Evolutionary conservation across 768 basidiomycete species (phyloP), one percentile per base, ranked within the genome.

Genomic region (Agaricus sinodeliciosus): DNA sequence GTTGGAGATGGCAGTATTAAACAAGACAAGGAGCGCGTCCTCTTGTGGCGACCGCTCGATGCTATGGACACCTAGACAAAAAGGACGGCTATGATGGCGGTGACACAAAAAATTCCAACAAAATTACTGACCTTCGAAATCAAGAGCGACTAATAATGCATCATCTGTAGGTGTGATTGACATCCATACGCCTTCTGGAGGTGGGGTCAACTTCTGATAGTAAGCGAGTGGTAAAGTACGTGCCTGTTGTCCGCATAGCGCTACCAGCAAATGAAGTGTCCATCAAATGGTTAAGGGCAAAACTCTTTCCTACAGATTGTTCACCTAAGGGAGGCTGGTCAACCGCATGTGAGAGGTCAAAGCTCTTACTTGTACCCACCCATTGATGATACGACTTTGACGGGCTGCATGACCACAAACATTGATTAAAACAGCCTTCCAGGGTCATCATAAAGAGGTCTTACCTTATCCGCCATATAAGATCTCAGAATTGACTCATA

Each of bases 201-300:
- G 43, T 8, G 15, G 40, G 19, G 9, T 34, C 25, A 26, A 53
- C 12, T 15, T 12, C 9, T n/a, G n/a, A 28, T 9, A 28, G 18
- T 28, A 28, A 18, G 3, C 12, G 25, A 18, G 26, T 6, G 4
- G 13, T 9, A 15, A 51, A 9, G 19, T 15, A 54, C 59, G 19
- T 45, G 69, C 70, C 74, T 34, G 79, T 84, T 8, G 81, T 82
- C n/a, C 79, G 67, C 80, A 84, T 82, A 0, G 82, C 82, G 8
- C 75, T 79, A 0, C 83, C 82, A 7, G 80, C 80, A 57, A 85
- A 84, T 0, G 83, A 84, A 0, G 81, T 81, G 57, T 84, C 82
- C 0, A 72, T 74, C 4, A 85, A 67, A 56, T 84, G 83, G 48
- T 84, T 83, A 35, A 84, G 60, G 0, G 76, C 67, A 49, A 74